A percentile compares a stretch with the other conserved stretches of the same genome.
Evolutionary conservation across 2,329 filamentous ascomycete genomes (phyloP).

Genomic region (Tympanopsis confertula): DNA sequence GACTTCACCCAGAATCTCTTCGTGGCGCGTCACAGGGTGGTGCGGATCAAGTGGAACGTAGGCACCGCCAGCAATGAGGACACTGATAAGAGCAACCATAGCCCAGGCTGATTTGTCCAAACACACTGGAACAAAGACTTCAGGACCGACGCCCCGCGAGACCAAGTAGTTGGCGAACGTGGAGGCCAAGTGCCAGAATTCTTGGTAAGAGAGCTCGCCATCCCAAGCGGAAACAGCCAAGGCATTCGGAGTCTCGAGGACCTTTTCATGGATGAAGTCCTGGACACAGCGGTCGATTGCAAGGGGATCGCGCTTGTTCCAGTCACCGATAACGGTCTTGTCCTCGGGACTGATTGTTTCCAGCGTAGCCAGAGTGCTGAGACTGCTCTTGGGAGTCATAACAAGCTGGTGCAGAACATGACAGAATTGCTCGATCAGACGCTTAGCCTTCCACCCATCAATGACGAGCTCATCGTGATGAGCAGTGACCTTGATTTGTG

Average conservation of each 20-base stretch:
- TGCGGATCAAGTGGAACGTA: conserved; percentile 17
- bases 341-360: neutral
- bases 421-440: neutral
- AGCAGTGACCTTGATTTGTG: neutral
- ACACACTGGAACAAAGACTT: conserved; percentile 9
- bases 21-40: conserved; percentile 8
- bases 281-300: conserved; percentile 6
- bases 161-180: conserved; percentile 6
- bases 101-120: conserved; percentile 13
- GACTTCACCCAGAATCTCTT: conserved; percentile 4
- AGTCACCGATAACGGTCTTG: neutral
- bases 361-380: neutral
- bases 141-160: conserved; percentile 5
- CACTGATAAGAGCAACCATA: conserved; percentile 11
- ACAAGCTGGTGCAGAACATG: neutral
- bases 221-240: conserved; percentile 10
- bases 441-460: neutral
- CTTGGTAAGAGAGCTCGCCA: conserved; percentile 6
- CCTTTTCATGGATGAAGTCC: conserved; percentile 11
- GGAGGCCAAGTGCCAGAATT: conserved; percentile 5
- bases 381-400: neutral
- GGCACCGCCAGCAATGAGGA: conserved; percentile 12
- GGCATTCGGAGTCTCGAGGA: conserved; percentile 9
- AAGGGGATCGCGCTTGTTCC: neutral
- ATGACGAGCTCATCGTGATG: neutral